phyloP scores from a whole-genome alignment of 257 asterid species.

The Henckelia pumila region DNA sequence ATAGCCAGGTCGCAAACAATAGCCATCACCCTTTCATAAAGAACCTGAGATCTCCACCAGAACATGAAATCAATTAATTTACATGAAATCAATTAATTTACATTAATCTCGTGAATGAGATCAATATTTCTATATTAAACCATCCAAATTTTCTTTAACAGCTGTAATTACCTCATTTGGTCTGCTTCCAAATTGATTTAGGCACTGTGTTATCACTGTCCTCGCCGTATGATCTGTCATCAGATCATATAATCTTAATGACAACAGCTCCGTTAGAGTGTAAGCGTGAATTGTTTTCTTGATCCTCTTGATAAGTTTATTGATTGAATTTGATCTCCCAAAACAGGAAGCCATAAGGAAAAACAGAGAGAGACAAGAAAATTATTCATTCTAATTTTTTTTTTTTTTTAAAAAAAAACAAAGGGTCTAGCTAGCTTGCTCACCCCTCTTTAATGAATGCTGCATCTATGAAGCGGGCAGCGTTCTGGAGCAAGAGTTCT shows the following conservation, averaged over 20 bases:
- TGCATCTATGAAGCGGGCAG: slow-evolving; percentile 21
- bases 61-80: not conserved
- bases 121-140: not conserved
- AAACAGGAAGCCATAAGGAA: not conserved
- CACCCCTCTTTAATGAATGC: slow-evolving; percentile 36
- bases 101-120: not conserved
- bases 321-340: slow-evolving; percentile 32
- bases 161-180: slow-evolving; percentile 29
- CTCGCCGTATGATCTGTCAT: slow-evolving; percentile 27
- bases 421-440: not conserved
- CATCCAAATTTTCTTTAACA: not conserved
- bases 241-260: slow-evolving; percentile 16
- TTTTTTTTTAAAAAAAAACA: no score
- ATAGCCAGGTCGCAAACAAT: no score
- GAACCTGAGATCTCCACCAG: slow-evolving; percentile 22
- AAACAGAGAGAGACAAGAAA: slow-evolving; percentile 2
- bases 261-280: slow-evolving; percentile 12
- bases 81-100: not conserved
- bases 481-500: not conserved
- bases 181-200: slow-evolving; percentile 18
- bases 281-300: slow-evolving; percentile 25
- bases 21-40: no score
- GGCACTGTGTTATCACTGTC: slow-evolving; percentile 28
- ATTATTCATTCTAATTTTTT: no score
- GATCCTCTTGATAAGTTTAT: slow-evolving; percentile 27